Evolutionary conservation across 768 basidiomycete genomes (phyloP).

Genomic region (Glaciozyma antarctica): DNA sequence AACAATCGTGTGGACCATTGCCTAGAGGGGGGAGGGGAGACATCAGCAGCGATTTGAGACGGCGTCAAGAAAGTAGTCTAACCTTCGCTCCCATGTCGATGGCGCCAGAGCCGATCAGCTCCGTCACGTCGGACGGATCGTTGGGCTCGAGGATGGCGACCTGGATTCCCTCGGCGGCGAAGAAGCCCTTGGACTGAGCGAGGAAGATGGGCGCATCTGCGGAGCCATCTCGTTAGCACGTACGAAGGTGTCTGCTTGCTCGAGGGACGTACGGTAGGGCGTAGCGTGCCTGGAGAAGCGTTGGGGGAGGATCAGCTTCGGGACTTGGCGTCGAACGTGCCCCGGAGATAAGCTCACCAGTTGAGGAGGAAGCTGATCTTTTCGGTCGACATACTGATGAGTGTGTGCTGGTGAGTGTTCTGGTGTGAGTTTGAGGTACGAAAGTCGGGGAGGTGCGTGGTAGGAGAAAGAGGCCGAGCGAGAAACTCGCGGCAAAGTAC

Average conservation of each 20-base stretch:
- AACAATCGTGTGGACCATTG: constrained; percentile 35
- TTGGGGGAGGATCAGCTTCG: neutral
- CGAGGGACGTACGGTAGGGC: constrained; percentile 31
- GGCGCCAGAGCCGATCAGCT: constrained; percentile 24
- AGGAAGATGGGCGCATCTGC: constrained; percentile 31
- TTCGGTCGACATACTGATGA: constrained; percentile 12
- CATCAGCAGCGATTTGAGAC: too few species aligned
- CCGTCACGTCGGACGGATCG: constrained; percentile 33
- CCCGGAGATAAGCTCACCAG: constrained; percentile 5
- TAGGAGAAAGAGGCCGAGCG: neutral
- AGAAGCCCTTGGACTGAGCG: constrained; percentile 32
- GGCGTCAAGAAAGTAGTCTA: too few species aligned
- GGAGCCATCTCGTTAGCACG: too few species aligned
- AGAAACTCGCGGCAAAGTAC: too few species aligned
- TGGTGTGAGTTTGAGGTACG: neutral
- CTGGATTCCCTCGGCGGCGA: constrained; percentile 32
- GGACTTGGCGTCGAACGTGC: too few species aligned
- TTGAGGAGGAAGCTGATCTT: constrained; percentile 29
- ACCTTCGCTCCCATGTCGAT: constrained; percentile 30
- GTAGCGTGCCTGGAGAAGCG: constrained; percentile 19
- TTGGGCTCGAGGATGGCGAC: constrained; percentile 34
- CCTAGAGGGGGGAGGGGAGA: neutral
- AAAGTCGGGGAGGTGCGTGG: neutral
- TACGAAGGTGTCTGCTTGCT: too few species aligned
- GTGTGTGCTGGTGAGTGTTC: neutral